These are phyloP conservation scores for Misopates orontium DNA, from an alignment of 257 asterid species.

Conservation along the genomic window DNA sequence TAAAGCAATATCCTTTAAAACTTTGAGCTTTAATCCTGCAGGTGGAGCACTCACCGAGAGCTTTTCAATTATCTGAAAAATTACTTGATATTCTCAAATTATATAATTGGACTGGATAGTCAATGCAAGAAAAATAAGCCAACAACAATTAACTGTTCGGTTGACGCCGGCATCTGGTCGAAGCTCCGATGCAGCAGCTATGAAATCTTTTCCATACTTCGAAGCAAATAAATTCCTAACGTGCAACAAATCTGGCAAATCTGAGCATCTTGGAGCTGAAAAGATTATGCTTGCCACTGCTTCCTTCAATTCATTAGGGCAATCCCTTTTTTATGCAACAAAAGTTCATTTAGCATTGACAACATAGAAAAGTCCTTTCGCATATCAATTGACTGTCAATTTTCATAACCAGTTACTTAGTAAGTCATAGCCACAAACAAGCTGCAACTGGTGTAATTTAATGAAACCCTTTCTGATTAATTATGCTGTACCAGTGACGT, in stretches of 20 bases:
- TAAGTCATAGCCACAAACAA: neutral
- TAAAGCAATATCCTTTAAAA: constrained; percentile 65
- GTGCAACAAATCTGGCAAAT: constrained; percentile 80
- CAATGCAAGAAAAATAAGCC: constrained; percentile 16
- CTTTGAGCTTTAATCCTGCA: constrained; percentile 59
- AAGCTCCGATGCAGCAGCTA: constrained; percentile 90
- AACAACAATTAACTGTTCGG: constrained; percentile 69
- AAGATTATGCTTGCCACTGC: constrained; percentile 94
- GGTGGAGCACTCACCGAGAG: constrained; percentile 78
- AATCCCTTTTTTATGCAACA: constrained; percentile 60
- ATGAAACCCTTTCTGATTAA: no score
- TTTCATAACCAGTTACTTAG: neutral
- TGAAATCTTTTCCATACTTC: constrained; percentile 91
- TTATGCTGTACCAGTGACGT: no score
- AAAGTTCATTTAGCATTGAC: constrained; percentile 15
- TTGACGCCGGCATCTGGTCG: constrained; percentile 94
- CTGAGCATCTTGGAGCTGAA: constrained; percentile 95
- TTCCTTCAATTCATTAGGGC: constrained; percentile 80
- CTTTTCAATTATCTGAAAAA: constrained; percentile 79
- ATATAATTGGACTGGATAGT: neutral
- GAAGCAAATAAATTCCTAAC: constrained; percentile 75
- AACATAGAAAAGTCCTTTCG: neutral
- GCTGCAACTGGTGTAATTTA: neutral
- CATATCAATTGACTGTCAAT: neutral
- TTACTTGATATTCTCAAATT: constrained; percentile 13